Evolutionary conservation across 805 yeast species (phyloP), one percentile per base, ranked within the genome.

Genomic region (Zygotorulaspora florentina): DNA sequence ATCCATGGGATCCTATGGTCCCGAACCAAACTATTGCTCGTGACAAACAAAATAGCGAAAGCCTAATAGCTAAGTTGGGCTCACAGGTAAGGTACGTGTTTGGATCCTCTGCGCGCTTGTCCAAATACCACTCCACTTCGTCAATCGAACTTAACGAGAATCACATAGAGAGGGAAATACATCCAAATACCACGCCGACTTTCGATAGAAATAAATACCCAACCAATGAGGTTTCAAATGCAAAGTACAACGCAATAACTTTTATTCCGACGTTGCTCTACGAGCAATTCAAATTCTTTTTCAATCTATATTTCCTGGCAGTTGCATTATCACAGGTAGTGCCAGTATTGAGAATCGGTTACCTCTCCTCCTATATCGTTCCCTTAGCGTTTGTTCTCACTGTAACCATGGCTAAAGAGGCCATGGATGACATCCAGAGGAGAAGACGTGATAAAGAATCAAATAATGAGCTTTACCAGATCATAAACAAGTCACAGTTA

Each of bases 221-320:
- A 1, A 68, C 87, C 10, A 93, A 93, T 64, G 87, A 93, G 6
- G 77, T 93, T 11, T 86, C 96, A 39, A 93, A 93, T 66, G 98
- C 99, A 17, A 91, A 90, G 67, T 93, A 93, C 68, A 87, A 87
- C 56, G 87, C 93, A 2, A 62, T 88, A 30, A 81, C 96, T 1
- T 93, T 93, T 59, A 68, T 93, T 8, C 99, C 99, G 2, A 74
- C 87, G 35, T 81, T 93, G 44, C 74, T 93, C 26, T 95, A 86
- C 65, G 96, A 91, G 64, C 99, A 93, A 72, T 93, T 93, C 80
- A 89, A 90, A 70, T 91, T 93, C 65, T 93, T 93, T 68, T 93
- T 89, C 75, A 93, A 93, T 67, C 70, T 93, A 39, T 93, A 93
- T 66, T 93, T 93, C 62, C 69, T 95, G 42, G 60, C 95, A 16